These are phyloP conservation scores for Cutaneotrichosporon sp. DNA, from an alignment of 1,284 basidiomycete species.

Conservation along the genomic window DNA sequence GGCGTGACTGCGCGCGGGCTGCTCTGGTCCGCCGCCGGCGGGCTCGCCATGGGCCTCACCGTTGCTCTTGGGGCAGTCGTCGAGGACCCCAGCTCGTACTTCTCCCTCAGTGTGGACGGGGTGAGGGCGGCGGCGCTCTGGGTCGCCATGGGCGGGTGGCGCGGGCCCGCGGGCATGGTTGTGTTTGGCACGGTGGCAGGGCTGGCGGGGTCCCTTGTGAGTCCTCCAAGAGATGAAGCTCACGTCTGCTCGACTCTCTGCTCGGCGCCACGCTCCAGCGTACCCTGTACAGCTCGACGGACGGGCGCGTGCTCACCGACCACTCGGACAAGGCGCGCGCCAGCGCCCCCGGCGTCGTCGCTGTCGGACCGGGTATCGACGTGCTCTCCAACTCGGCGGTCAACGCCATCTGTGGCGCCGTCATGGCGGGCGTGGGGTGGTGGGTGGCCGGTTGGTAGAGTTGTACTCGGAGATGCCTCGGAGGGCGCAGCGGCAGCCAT, in stretches of 20 bases:
- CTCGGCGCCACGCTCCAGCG: slow-evolving; percentile 85
- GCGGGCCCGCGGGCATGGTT: slow-evolving; percentile 55
- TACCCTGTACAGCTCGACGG: slow-evolving; percentile 69
- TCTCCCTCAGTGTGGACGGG: not conserved
- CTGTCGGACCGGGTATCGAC: slow-evolving; percentile 67
- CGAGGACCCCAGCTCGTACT: slow-evolving; percentile 58
- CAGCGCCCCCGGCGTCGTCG: slow-evolving; percentile 53
- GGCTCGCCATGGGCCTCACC: slow-evolving; percentile 67
- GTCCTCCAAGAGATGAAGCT: slow-evolving; percentile 46
- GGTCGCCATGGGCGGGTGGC: not conserved
- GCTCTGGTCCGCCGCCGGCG: slow-evolving; percentile 70
- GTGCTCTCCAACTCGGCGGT: slow-evolving; percentile 66
- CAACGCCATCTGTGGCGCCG: slow-evolving; percentile 38
- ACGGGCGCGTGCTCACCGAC: slow-evolving; percentile 69
- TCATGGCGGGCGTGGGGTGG: slow-evolving; percentile 38
- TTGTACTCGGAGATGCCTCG: too few species aligned
- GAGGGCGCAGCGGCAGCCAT: too few species aligned
- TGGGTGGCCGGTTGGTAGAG: slow-evolving; percentile 28
- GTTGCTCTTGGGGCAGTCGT: slow-evolving; percentile 63
- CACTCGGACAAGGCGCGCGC: slow-evolving; percentile 46
- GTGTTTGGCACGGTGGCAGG: slow-evolving; percentile 68
- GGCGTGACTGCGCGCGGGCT: slow-evolving; percentile 77
- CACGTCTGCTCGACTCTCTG: slow-evolving; percentile 69
- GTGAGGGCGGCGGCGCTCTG: slow-evolving; percentile 1
- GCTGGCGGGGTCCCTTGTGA: slow-evolving; percentile 71